Conservation (phyloP, 257 asterid species). For the Solanum pennellii region DNA sequence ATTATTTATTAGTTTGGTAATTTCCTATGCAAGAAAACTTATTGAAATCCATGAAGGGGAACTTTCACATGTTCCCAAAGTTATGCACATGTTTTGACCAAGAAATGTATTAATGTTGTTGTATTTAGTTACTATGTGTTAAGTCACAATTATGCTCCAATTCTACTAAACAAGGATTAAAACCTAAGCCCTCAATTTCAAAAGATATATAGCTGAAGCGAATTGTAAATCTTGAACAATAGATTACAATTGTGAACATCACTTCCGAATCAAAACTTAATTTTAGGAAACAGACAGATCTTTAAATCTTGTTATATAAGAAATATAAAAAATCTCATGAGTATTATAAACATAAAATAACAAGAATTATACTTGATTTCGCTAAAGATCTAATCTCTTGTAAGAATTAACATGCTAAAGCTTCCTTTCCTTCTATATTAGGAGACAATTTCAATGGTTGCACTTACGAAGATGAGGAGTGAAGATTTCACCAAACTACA, state of each 20-base stretch:
- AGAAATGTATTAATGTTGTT: background rate
- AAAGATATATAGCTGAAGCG: background rate
- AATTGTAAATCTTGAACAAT: background rate
- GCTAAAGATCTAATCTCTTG: too few species aligned
- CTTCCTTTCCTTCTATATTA: background rate
- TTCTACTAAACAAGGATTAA: background rate
- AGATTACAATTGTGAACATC: background rate
- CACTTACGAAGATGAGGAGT: background rate
- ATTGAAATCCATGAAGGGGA: too few species aligned
- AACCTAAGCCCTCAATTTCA: background rate
- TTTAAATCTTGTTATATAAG: background rate
- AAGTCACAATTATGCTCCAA: background rate
- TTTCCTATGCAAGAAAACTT: too few species aligned
- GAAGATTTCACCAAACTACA: background rate
- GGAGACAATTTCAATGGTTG: background rate
- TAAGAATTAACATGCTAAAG: background rate
- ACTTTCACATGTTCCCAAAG: background rate
- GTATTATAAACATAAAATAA: background rate
- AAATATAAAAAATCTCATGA: background rate
- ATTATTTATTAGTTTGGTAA: too few species aligned
- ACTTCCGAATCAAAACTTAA: background rate
- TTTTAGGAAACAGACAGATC: too few species aligned
- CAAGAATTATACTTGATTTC: background rate
- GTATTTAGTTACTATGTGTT: background rate
- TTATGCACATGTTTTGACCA: background rate